Percentiles rank a stretch among this genome's conserved stretches.
These are phyloP conservation scores for Epichloe sylvatica DNA, from an alignment of 2,329 filamentous ascomycete species.

Conservation along the genomic window DNA sequence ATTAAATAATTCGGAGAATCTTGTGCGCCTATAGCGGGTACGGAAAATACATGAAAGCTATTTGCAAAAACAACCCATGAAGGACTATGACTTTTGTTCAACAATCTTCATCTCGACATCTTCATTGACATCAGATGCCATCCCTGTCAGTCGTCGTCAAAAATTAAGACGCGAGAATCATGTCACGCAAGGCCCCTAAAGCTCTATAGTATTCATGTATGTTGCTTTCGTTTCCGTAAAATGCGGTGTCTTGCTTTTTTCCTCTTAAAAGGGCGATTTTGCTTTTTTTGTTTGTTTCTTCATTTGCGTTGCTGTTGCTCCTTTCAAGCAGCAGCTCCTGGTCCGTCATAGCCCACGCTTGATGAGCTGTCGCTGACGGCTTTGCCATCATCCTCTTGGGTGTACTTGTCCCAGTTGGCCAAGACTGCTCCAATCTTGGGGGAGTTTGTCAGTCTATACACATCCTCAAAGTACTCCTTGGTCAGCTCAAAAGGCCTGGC, in stretches of 20 bases:
- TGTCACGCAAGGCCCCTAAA: neutral
- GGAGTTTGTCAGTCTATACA: conserved; percentile 86
- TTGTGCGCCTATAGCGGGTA: neutral
- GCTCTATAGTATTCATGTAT: conserved; percentile 1
- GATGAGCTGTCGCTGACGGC: conserved; percentile 25
- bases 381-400: conserved; percentile 33
- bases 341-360: conserved; percentile 28
- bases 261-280: neutral
- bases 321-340: conserved; percentile 26
- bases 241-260: neutral
- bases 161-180: neutral
- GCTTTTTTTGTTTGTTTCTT: neutral
- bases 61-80: neutral
- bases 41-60: neutral
- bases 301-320: conserved; percentile 6
- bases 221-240: neutral
- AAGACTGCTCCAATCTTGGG: conserved; percentile 64
- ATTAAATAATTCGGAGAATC: neutral
- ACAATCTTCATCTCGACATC: conserved; percentile 1
- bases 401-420: conserved; percentile 73
- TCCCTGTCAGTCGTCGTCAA: conserved; percentile 8
- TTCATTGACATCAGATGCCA: conserved; percentile 6
- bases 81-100: neutral
- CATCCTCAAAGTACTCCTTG: conserved; percentile 98
- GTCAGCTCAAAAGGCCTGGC: conserved; percentile 89